Evolutionary conservation across 2,329 filamentous ascomycete species (phyloP).

Genomic region (Beauveria brongniartii): DNA sequence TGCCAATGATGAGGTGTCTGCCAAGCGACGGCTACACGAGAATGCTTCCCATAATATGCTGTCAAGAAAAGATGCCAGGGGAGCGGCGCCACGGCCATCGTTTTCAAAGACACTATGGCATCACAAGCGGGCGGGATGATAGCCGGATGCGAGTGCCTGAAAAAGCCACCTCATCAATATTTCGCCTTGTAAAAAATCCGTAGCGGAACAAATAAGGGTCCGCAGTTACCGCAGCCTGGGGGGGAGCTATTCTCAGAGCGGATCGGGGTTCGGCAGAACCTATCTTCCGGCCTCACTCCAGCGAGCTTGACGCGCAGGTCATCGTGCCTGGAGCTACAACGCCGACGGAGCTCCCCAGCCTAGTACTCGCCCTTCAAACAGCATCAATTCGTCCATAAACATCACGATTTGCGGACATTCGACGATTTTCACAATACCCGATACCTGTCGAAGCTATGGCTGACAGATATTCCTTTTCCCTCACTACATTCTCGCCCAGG

Average conservation of each 20-base stretch:
- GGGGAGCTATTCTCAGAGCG: neutral
- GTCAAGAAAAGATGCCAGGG: constrained; percentile 1
- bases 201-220: constrained; percentile 4
- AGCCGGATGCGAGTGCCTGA: neutral
- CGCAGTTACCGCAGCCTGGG: neutral
- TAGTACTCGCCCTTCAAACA: constrained; percentile 11
- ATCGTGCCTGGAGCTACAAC: constrained; percentile 13
- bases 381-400: constrained; percentile 12
- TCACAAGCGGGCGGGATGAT: neutral
- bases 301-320: constrained; percentile 14
- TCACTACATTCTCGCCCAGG: constrained; percentile 99
- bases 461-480: constrained; percentile 97
- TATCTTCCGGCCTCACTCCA: constrained; percentile 2
- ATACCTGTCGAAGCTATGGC: constrained; percentile 57
- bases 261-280: constrained; percentile 8
- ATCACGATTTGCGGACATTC: constrained; percentile 1
- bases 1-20: neutral
- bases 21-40: neutral
- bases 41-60: constrained; percentile 6
- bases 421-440: neutral
- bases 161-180: constrained; percentile 11
- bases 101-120: neutral
- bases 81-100: neutral
- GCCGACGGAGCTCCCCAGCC: constrained; percentile 8
- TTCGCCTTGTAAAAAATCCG: neutral